phyloP scores from a whole-genome alignment of 768 basidiomycete genomes.

The Lactifluus piperatus region DNA sequence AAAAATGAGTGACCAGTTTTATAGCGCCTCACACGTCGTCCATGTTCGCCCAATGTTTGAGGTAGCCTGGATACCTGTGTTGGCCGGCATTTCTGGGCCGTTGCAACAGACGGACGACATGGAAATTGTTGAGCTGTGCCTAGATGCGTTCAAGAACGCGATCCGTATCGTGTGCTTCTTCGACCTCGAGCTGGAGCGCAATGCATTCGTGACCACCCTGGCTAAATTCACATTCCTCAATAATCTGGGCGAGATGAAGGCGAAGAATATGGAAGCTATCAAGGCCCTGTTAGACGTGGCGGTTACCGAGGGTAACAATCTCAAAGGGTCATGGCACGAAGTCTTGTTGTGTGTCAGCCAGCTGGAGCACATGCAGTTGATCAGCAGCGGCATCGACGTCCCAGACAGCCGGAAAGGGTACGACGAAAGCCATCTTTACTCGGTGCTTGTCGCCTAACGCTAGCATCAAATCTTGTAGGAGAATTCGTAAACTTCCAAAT shows the following conservation, averaged over 20 bases:
- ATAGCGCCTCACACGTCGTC: slow-evolving; percentile 91
- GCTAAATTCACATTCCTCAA: slow-evolving; percentile 96
- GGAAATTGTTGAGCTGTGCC: slow-evolving; percentile 82
- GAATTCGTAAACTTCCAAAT: slow-evolving; percentile 55
- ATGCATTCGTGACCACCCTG: slow-evolving; percentile 95
- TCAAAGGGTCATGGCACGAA: slow-evolving; percentile 95
- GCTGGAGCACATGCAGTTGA: slow-evolving; percentile 96
- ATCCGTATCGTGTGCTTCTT: slow-evolving; percentile 96
- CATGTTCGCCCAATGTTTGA: slow-evolving; percentile 99
- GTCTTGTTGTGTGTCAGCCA: slow-evolving; percentile 97
- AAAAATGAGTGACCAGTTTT: slow-evolving; percentile 78
- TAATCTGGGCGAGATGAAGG: slow-evolving; percentile 97
- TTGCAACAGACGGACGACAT: slow-evolving; percentile 93
- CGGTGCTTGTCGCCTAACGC: not conserved
- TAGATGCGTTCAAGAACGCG: slow-evolving; percentile 96
- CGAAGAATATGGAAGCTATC: slow-evolving; percentile 99
- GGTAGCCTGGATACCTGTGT: slow-evolving; percentile 97
- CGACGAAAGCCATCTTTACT: slow-evolving; percentile 23
- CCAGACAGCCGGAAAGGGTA: slow-evolving; percentile 81
- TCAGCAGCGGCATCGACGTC: slow-evolving; percentile 82
- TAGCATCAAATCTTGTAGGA: slow-evolving; percentile 26
- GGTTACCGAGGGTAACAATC: slow-evolving; percentile 90
- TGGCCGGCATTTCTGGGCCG: slow-evolving; percentile 90
- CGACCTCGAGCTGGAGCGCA: slow-evolving; percentile 94
- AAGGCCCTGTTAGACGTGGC: slow-evolving; percentile 92